Evolutionary conservation across 2,329 filamentous ascomycete species (phyloP), one percentile per base, ranked within the genome.

Genomic region (Metarhizium brunneum): DNA sequence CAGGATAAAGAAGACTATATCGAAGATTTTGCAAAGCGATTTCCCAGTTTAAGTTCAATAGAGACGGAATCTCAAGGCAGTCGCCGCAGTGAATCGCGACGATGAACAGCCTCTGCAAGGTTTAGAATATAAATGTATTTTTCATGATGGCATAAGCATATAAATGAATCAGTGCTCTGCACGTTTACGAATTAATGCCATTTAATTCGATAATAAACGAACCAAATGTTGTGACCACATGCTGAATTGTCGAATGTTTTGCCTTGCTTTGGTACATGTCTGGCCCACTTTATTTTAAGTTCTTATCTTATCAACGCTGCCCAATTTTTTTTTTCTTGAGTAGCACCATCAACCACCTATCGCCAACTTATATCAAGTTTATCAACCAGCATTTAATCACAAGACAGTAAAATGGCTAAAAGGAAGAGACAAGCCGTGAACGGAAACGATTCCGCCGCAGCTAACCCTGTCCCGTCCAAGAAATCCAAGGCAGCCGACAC

Each of bases 21-120:
- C 48, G 70, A 73, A 57, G 71, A 89, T 66, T 96, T 97, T 68
- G 86, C 85, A 58, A 91, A 91, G 71, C 79, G 90, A 57, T 96
- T 91, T 70, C 92, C 92, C 1, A 95, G 88, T 67, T 73, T 97
- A 57, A 86, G 85, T 55, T 82, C 90, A 10, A 82, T 96, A 62
- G 92, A 96, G 73, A 88, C 92, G n/a, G 88, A 94, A 72, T 82
- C 85, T 58, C 87, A 81, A 54, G 67, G 73, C 48, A 60, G 58
- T 40, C 60, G 61, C n/a, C 64, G 61, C 13, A 56, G 58, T 25
- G 78, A 64, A 71, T 59, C 58, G 40, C 55, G 60, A 25, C 57
- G 58, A 58, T 63, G 61, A 58, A 53, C 54, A 49, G 50, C 35
- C 16, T 47, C 55, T 45, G 52, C 47, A 36, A 47, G 47, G 50